phyloP scores from a whole-genome alignment of 768 basidiomycete genomes.

The Leucocoprinus leucothites region DNA sequence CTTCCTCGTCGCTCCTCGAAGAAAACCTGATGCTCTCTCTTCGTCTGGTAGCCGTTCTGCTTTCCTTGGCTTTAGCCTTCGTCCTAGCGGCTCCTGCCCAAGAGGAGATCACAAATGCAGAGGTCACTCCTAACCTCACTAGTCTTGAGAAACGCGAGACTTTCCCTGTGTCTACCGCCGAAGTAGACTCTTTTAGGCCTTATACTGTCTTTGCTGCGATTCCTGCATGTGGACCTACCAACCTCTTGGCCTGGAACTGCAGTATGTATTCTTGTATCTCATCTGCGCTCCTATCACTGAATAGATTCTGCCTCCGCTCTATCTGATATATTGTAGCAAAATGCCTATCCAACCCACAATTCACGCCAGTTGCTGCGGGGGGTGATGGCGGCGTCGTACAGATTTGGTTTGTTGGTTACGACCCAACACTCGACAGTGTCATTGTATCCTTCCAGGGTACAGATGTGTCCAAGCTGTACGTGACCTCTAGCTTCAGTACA shows the following conservation, averaged over 20 bases:
- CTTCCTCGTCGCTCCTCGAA: not conserved
- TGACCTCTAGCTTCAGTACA: not conserved
- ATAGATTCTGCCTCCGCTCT: not conserved
- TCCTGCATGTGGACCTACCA: constrained; percentile 43
- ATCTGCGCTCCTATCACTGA: not conserved
- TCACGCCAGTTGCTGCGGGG: constrained; percentile 46
- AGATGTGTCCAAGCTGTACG: constrained; percentile 31
- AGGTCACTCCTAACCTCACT: not conserved
- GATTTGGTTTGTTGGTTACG: constrained; percentile 45
- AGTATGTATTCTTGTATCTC: constrained; percentile 26
- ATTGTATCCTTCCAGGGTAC: constrained; percentile 35
- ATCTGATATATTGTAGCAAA: constrained; percentile 18
- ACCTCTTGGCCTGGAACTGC: constrained; percentile 49
- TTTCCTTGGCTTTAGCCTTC: not conserved
- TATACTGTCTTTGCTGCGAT: constrained; percentile 51
- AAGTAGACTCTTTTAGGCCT: constrained; percentile 41
- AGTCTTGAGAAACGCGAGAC: not conserved
- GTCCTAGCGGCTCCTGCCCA: not conserved
- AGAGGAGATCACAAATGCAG: not conserved
- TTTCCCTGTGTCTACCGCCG: constrained; percentile 18
- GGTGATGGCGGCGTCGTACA: constrained; percentile 40
- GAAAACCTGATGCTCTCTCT: not conserved
- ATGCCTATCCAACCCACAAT: constrained; percentile 43
- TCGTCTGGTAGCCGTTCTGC: not conserved
- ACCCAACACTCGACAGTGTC: constrained; percentile 33